These are phyloP conservation scores for Epicoccum sorghinum DNA, from an alignment of 2,329 filamentous ascomycete species.

Conservation along the genomic window DNA sequence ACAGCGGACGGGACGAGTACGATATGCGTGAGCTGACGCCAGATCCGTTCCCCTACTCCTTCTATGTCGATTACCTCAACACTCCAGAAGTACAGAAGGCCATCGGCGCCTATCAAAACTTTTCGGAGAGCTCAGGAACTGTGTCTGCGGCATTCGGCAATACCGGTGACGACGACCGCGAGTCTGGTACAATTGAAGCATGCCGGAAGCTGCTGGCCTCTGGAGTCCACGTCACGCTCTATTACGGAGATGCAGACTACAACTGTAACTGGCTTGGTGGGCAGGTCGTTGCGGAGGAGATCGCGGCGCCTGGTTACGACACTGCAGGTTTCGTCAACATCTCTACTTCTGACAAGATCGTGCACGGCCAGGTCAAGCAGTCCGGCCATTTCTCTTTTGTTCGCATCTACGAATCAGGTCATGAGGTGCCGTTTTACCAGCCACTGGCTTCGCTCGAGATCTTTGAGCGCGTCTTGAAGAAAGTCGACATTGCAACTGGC, in stretches of 20 bases:
- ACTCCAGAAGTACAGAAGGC: slow-evolving; percentile 59
- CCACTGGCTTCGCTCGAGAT: slow-evolving; percentile 57
- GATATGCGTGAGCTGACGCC: slow-evolving; percentile 63
- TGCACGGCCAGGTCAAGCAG: slow-evolving; percentile 61
- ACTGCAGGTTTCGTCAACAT: slow-evolving; percentile 58
- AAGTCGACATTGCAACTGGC: slow-evolving; percentile 60
- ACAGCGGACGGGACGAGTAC: slow-evolving; percentile 63
- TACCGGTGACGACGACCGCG: slow-evolving; percentile 59
- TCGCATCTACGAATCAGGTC: slow-evolving; percentile 57
- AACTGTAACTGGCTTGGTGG: slow-evolving; percentile 57
- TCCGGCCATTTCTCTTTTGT: slow-evolving; percentile 58
- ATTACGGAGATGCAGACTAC: slow-evolving; percentile 57
- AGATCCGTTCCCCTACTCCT: slow-evolving; percentile 64
- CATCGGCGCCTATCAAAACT: slow-evolving; percentile 66
- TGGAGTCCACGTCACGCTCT: slow-evolving; percentile 51
- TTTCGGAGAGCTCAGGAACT: slow-evolving; percentile 54
- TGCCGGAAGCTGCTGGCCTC: slow-evolving; percentile 48
- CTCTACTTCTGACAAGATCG: slow-evolving; percentile 51
- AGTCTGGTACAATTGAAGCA: slow-evolving; percentile 51
- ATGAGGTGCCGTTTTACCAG: slow-evolving; percentile 63
- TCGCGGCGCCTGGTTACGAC: slow-evolving; percentile 51
- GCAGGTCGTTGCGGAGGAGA: slow-evolving; percentile 48
- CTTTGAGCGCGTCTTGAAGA: slow-evolving; percentile 56
- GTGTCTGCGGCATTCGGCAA: slow-evolving; percentile 54
- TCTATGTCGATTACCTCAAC: slow-evolving; percentile 66